Conservation (phyloP, 176 grass and related monocot species). For the Bromus sterilis region DNA sequence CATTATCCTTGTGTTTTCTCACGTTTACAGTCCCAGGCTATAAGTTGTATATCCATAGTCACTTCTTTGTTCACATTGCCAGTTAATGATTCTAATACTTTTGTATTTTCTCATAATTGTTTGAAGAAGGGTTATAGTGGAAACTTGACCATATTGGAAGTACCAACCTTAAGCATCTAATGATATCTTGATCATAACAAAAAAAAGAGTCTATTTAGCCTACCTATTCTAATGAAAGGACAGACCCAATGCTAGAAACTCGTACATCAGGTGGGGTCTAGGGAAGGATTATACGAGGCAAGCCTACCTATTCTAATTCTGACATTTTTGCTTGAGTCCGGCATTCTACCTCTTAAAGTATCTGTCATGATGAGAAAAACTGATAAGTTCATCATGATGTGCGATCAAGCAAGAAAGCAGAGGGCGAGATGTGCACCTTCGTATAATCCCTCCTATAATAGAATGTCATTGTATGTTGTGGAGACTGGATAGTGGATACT, state of each 20-base stretch:
- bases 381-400: neutral
- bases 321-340: neutral
- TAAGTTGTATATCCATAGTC: neutral
- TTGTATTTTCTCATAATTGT: neutral
- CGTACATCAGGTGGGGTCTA: no score
- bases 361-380: neutral
- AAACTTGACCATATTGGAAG: neutral
- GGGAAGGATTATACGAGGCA: no score
- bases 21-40: neutral
- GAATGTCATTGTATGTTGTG: neutral
- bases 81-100: neutral
- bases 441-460: neutral
- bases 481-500: neutral
- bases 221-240: neutral
- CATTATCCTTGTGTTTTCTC: neutral
- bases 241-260: no score
- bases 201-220: neutral
- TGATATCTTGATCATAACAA: neutral
- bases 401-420: neutral
- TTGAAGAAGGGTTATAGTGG: neutral
- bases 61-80: neutral
- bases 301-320: neutral
- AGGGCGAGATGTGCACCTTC: neutral
- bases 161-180: neutral
- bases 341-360: neutral